Evolutionary conservation across 2,329 filamentous ascomycete genomes (phyloP).

Genomic region (Davidsoniella neocaledoniae): DNA sequence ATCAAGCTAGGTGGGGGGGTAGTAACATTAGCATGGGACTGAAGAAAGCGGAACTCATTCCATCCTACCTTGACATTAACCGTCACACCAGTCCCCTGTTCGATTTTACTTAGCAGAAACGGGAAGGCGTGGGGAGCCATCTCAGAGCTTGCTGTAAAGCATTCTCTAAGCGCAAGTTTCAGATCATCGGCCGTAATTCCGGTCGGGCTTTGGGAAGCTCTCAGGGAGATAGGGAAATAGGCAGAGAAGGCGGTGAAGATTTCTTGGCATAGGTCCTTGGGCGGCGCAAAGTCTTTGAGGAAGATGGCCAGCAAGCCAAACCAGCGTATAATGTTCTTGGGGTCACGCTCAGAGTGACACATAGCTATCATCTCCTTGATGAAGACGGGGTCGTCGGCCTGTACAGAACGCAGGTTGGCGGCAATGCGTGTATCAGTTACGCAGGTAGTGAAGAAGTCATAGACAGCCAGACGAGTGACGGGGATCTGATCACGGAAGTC

Average conservation of each 20-base stretch:
- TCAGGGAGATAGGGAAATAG: conserved; percentile 43
- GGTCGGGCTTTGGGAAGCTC: conserved; percentile 30
- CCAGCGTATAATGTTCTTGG: conserved; percentile 39
- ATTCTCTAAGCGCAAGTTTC: conserved; percentile 34
- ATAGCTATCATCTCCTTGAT: conserved; percentile 32
- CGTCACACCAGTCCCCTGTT: conserved; percentile 41
- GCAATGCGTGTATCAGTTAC: conserved; percentile 26
- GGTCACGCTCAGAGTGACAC: conserved; percentile 38
- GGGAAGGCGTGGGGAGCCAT: conserved; percentile 31
- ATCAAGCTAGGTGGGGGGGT: conserved; percentile 26
- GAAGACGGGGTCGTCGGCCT: conserved; percentile 28
- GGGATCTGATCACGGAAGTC: conserved; percentile 38
- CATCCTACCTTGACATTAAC: conserved; percentile 36
- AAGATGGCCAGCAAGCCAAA: conserved; percentile 33
- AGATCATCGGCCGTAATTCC: conserved; percentile 39
- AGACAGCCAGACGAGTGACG: conserved; percentile 34
- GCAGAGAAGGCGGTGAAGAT: conserved; percentile 39
- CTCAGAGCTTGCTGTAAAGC: conserved; percentile 34
- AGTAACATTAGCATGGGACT: background rate
- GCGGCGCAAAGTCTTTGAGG: conserved; percentile 27
- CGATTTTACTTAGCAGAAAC: conserved; percentile 39
- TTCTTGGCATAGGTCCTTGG: conserved; percentile 29
- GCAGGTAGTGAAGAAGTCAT: conserved; percentile 29
- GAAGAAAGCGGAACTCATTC: background rate
- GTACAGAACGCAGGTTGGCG: conserved; percentile 24